Conservation (phyloP, 2,329 filamentous ascomycete genomes). For the Aspergillus sp. region DNA sequence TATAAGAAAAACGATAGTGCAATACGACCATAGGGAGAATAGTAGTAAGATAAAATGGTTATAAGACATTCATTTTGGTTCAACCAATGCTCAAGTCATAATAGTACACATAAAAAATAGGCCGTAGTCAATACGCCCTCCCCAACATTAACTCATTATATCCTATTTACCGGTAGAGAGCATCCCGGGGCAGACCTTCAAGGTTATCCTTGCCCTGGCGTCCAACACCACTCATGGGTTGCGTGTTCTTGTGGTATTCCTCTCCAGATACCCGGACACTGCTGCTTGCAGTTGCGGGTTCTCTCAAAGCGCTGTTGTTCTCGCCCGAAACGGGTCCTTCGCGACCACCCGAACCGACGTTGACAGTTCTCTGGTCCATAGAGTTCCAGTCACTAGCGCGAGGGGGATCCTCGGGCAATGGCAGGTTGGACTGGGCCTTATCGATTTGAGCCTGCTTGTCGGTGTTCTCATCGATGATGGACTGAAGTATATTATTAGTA, state of each 20-base stretch:
- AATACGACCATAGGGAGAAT: no score
- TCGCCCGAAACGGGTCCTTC: constrained; percentile 56
- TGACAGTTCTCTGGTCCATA: constrained; percentile 66
- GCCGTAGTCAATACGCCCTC: constrained; percentile 7
- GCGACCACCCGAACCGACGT: constrained; percentile 66
- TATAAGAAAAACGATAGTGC: no score
- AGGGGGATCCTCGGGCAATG: constrained; percentile 76
- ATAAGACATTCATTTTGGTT: neutral
- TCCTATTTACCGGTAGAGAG: constrained; percentile 49
- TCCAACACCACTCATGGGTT: constrained; percentile 54
- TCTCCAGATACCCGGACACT: constrained; percentile 52
- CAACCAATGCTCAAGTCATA: constrained; percentile 7
- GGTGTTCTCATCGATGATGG: constrained; percentile 43
- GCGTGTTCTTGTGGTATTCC: constrained; percentile 57
- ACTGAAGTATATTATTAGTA: constrained; percentile 26
- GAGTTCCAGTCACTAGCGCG: constrained; percentile 78
- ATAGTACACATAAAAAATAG: constrained; percentile 3
- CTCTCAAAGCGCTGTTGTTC: constrained; percentile 55
- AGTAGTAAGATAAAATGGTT: neutral
- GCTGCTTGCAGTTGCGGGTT: constrained; percentile 60
- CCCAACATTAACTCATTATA: neutral
- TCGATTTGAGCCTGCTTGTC: constrained; percentile 67
- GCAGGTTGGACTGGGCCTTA: constrained; percentile 70
- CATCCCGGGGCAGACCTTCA: constrained; percentile 61
- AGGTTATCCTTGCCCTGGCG: constrained; percentile 63